A percentile compares a stretch with the other conserved stretches of the same genome.
Evolutionary conservation across 2,329 filamentous ascomycete genomes (phyloP).

Genomic region (Zymoseptoria crescenta): DNA sequence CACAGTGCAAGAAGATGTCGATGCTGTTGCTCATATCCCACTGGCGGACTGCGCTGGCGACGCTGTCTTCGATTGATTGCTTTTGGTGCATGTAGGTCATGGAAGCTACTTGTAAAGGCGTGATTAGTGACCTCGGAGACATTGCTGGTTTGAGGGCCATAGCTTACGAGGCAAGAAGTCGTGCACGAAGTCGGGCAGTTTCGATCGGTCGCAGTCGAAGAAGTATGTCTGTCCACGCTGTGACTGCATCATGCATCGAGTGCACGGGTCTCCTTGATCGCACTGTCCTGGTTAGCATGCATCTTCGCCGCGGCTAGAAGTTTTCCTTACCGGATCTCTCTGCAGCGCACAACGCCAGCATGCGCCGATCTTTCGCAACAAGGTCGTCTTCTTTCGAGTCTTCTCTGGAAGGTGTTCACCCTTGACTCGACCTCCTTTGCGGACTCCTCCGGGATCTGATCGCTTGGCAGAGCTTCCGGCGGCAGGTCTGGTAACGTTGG

Average conservation of each 20-base stretch:
- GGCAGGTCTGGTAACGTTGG: not conserved
- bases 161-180: constrained; percentile 37
- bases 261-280: constrained; percentile 24
- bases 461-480: not conserved
- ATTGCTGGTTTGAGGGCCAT: not conserved
- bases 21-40: constrained; percentile 31
- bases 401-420: constrained; percentile 31
- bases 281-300: constrained; percentile 24
- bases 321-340: constrained; percentile 35
- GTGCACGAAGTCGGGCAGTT: constrained; percentile 36
- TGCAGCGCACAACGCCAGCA: constrained; percentile 45
- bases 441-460: constrained; percentile 3
- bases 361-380: constrained; percentile 40
- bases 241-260: constrained; percentile 27
- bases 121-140: not conserved
- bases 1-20: constrained; percentile 37
- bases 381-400: constrained; percentile 34
- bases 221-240: constrained; percentile 33
- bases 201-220: constrained; percentile 40
- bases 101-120: constrained; percentile 16
- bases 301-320: not conserved
- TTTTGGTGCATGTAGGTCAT: constrained; percentile 37
- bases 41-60: constrained; percentile 29
- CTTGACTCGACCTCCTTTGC: constrained; percentile 30
- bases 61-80: constrained; percentile 36